Evolutionary conservation across 129 eudicot species (phyloP).

Genomic region (Ambrosia artemisiifolia): DNA sequence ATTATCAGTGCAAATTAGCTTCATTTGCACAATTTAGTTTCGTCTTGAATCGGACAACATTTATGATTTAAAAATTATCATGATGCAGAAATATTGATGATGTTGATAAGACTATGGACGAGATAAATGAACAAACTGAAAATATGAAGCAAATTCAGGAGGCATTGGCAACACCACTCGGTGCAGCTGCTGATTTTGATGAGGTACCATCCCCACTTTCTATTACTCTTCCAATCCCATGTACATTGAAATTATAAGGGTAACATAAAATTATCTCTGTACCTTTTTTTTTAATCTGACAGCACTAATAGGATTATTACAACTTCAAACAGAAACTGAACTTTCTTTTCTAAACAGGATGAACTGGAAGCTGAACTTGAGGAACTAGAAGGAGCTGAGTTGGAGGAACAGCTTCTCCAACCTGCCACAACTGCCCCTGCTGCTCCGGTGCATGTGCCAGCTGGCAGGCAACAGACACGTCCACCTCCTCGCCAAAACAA

Average conservation of each 20-base stretch:
- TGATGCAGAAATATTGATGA: conserved; percentile 49
- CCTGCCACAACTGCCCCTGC: conserved; percentile 54
- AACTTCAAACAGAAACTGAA: no score
- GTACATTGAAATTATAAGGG: no score
- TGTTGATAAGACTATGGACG: conserved; percentile 59
- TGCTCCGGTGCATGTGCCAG: conserved; percentile 38
- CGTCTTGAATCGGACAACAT: neutral
- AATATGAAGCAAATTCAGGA: conserved; percentile 47
- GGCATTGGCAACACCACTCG: conserved; percentile 48
- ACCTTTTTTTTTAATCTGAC: no score
- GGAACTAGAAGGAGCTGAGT: conserved; percentile 22
- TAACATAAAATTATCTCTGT: no score
- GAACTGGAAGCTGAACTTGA: no score
- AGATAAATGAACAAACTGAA: conserved; percentile 54
- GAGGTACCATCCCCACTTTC: conserved; percentile 20
- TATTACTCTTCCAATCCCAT: no score
- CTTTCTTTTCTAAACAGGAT: no score
- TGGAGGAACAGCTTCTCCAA: conserved; percentile 62
- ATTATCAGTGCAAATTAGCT: neutral
- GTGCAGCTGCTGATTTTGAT: conserved; percentile 51
- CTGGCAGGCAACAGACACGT: conserved; percentile 32
- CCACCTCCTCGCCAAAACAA: conserved; percentile 43
- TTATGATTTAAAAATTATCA: neutral
- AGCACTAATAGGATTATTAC: no score
- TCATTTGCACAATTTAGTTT: conserved; percentile 2